These are phyloP conservation scores for Knoxia roxburghii DNA, from an alignment of 257 asterid genomes.

Conservation along the genomic window DNA sequence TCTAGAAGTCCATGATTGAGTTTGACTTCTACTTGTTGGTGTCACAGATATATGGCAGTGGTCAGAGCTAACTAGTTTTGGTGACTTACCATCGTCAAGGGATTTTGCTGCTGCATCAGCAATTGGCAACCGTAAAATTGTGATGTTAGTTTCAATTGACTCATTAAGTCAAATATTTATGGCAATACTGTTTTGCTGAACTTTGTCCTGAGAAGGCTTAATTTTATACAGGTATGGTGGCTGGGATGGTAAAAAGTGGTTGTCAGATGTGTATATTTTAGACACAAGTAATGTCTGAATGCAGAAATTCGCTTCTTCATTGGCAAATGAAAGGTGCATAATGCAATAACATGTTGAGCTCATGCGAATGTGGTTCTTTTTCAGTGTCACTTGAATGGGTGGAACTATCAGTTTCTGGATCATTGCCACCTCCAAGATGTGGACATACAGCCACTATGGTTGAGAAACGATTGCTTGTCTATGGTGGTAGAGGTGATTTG, in stretches of 20 bases:
- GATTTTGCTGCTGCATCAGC: constrained; percentile 98
- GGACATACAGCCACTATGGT: constrained; percentile 97
- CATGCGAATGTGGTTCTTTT: constrained; percentile 22
- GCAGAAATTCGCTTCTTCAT: constrained; percentile 2
- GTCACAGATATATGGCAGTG: constrained; percentile 92
- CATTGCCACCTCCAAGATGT: constrained; percentile 93
- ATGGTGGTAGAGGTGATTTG: constrained; percentile 88
- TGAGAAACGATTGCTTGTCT: constrained; percentile 92
- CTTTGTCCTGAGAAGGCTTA: constrained; percentile 19
- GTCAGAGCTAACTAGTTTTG: constrained; percentile 96
- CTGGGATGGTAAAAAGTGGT: constrained; percentile 99
- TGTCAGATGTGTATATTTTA: constrained; percentile 80
- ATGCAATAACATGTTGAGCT: constrained; percentile 3
- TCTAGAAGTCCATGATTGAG: not conserved
- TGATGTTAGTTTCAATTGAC: constrained; percentile 45
- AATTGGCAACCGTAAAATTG: constrained; percentile 85
- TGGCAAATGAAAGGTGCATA: not conserved
- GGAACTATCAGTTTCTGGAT: constrained; percentile 78
- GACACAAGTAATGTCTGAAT: constrained; percentile 65
- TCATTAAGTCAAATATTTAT: constrained; percentile 17
- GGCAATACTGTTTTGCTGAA: constrained; percentile 17
- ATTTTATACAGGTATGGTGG: constrained; percentile 84
- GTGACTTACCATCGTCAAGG: constrained; percentile 94
- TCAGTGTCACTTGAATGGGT: constrained; percentile 97
- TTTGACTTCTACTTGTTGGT: constrained; percentile 12